Evolutionary conservation across 176 grass and related monocot species (phyloP).

Genomic region (Lolium multiflorum): DNA sequence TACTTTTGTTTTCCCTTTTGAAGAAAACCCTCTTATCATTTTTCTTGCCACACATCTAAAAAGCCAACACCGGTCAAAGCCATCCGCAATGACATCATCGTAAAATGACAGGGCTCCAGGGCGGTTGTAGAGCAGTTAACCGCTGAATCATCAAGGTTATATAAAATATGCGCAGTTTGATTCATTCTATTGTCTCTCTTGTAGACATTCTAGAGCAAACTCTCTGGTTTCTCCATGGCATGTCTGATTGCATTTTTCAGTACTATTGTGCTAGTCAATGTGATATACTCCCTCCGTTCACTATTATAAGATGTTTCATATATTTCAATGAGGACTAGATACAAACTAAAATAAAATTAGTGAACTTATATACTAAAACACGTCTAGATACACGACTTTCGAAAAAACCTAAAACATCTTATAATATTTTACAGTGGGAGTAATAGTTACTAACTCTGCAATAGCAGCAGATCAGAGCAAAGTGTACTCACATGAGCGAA

Average conservation of each 20-base stretch:
- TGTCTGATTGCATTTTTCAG: background rate
- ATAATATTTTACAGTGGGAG: background rate
- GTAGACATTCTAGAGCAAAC: background rate
- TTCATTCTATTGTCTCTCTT: background rate
- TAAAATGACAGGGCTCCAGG: slow-evolving; percentile 37
- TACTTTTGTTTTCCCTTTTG: background rate
- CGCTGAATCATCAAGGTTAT: slow-evolving; percentile 31
- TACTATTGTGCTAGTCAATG: background rate
- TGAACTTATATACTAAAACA: no score
- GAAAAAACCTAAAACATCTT: no score
- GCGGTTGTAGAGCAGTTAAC: slow-evolving; percentile 39
- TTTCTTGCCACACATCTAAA: slow-evolving; percentile 19
- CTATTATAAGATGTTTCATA: no score
- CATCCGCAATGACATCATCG: background rate
- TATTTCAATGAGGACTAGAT: no score
- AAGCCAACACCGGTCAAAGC: slow-evolving; percentile 15
- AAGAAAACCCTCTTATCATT: background rate
- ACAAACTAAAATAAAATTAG: no score
- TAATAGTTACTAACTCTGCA: background rate
- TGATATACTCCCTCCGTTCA: no score
- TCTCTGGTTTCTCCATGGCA: background rate
- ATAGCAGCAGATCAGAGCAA: background rate
- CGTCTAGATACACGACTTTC: no score
- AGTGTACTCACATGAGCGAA: background rate
- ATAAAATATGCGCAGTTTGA: background rate